Evolutionary conservation across 1,139 yeast species (phyloP), one percentile per base, ranked within the genome.

Genomic region (Diutina pseudorugosa): DNA sequence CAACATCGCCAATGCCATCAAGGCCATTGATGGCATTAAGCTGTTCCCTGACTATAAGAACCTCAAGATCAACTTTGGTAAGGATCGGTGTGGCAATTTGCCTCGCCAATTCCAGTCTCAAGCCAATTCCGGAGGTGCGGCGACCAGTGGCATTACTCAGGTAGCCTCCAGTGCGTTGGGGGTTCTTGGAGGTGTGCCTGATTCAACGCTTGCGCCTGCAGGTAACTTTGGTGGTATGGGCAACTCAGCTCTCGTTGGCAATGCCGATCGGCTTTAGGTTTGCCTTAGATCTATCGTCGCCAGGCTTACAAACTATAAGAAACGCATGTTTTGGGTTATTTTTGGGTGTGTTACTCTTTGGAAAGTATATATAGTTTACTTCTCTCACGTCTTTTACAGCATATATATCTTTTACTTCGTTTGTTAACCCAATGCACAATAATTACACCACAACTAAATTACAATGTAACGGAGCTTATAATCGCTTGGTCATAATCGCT

Each of bases 41-140:
- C 73, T 73, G 53, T 80, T 85, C 57, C 85, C 85, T 61, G 82
- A 88, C 47, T 58, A 58, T 53, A 56, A 56, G 51, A 55, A 52
- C 16, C 53, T 58, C 53, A 58, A 58, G 50, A 57, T 58, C 52
- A 58, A 58, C 47, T 58, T 87, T 64, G 96, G 97, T 55, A 86
- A 86, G 67, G 97, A 91, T 67, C 77, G 96, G 62, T 93, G 98
- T 68, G 97, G 95, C 30, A 88, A 89, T 64, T 77, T 84, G 57
- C 90, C 90, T 55, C 76, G 83, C 60, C 60, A 70, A 68, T 57
- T 73, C 66, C 63, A 71, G 30, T 56, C 55, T 52, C 58, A 51
- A 27, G n/a, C 42, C 20, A 19, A 12, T 30, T 11, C 36, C 14
- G 42, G 42, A 8, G 42, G 20, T n/a, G 33, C 47, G 14, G 25